Percentiles rank a stretch among this genome's conserved stretches.
Conservation (phyloP, 2,329 filamentous ascomycete species). For the Beauveria brongniartii region DNA sequence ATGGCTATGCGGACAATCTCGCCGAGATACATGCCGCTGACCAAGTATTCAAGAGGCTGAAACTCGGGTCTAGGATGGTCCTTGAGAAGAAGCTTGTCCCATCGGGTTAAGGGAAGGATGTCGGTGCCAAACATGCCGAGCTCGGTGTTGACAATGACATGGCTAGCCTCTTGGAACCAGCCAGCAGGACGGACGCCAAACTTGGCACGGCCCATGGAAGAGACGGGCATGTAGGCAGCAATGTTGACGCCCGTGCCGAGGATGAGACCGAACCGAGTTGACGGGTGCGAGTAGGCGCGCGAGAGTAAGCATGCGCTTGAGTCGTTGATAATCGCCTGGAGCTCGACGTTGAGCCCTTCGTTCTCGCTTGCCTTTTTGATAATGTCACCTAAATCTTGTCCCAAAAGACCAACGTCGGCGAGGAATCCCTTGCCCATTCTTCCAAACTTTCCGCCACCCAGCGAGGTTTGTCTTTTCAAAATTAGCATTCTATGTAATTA, state of each 20-base stretch:
- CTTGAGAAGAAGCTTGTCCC: conserved; percentile 47
- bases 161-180: conserved; percentile 51
- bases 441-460: conserved; percentile 49
- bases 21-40: conserved; percentile 59
- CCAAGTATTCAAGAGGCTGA: conserved; percentile 54
- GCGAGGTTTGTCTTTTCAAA: conserved; percentile 49
- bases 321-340: conserved; percentile 59
- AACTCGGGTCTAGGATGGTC: conserved; percentile 49
- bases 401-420: conserved; percentile 48
- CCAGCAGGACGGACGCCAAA: conserved; percentile 45
- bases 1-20: conserved; percentile 53
- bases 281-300: conserved; percentile 49
- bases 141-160: conserved; percentile 61
- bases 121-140: conserved; percentile 57
- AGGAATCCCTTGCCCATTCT: conserved; percentile 60
- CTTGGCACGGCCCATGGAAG: conserved; percentile 45
- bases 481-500: conserved; percentile 16
- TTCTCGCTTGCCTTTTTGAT: conserved; percentile 46
- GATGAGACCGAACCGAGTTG: conserved; percentile 56
- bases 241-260: conserved; percentile 61
- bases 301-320: conserved; percentile 59
- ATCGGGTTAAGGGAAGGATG: conserved; percentile 51
- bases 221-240: conserved; percentile 54
- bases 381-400: conserved; percentile 52
- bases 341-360: conserved; percentile 43